Base-by-base conservation (phyloP, 1,284 basidiomycete genomes). In the Malassezia pachydermatis region DNA sequence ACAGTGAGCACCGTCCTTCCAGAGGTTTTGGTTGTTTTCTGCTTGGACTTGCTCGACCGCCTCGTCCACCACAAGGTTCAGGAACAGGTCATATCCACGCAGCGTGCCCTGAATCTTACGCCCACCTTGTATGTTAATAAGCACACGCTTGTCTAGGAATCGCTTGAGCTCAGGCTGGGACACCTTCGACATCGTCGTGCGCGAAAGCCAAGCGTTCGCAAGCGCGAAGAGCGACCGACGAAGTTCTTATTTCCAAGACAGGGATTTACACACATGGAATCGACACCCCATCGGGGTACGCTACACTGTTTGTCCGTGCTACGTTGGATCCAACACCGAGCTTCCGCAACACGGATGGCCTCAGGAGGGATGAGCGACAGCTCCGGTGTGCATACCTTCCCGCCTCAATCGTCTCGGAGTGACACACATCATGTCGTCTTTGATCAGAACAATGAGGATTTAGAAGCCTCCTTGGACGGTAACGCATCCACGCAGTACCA, bases 71-170 rank as follows among this genome's bases (percentile, higher is more conserved):
- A 98, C 92, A 34, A 99, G 79, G 74, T 99, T 99, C 72, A 99
- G 77, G 78, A 99, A 99, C 64, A 99, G 84, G 78, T 98, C 94
- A 75, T 92, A 98, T 30, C 94, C 94, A 56, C 94, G 83, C 48
- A 98, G 76, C n/a, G 83, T 83, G 49, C 92, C 94, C 74, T 86
- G 88, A 65, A 98, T 84, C 78, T 87, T 88, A 65, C 94, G 84
- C 50, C 88, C 88, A 45, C 90, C 94, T 72, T 99, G 92, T 6
- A 99, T 78, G 76, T 95, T 83, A 67, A 98, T 79, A 74, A 88
- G 89, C 62, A 96, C 77, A 63, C 84, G 86, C 78, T 95, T 94
- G 80, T 99, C 94, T 86, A 98, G 95, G 73, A 94, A 98, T n/a
- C 65, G 60, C 46, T 70, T 69, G 32, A 70, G 60, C 51, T 70